Base-by-base conservation (phyloP, 1,139 yeast species). In the Geotrichum europaeum region DNA sequence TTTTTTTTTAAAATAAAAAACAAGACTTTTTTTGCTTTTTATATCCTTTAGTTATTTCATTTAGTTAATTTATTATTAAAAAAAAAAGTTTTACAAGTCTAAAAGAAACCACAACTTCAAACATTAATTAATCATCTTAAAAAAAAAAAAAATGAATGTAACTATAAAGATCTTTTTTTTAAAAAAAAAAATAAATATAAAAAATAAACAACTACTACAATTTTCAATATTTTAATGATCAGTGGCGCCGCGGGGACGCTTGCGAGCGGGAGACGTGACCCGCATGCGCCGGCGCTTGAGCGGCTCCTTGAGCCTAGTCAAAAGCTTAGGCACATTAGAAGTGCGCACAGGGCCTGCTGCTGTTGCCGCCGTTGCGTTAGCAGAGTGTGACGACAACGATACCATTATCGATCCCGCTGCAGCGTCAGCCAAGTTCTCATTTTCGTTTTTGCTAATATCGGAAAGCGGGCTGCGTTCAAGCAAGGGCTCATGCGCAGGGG, bases 381-480 rank as follows among this genome's bases (percentile, higher is more conserved):
- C 9, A 28, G 20, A 9, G 22, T n/a, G 47, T 40, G 47, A 40
- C 22, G 22, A n/a, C 10, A n/a, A n/a, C 47, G 45, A 9, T 15
- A 15, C 18, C 13, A 40, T 40, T n/a, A 4, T 40, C 10, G 47
- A 40, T 15, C 47, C 47, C 47, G 53, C 25, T 6, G 53, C 43
- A 20, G 15, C 24, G 53, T 28, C 50, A 2, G 34, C 24, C 15
- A n/a, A 7, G n/a, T 30, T 52, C 36, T 55, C 57, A 24, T 55
- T 52, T 24, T 55, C 57, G n/a, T 55, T 24, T 18, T 55, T 49
- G 53, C 53, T 49, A 4, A 55, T 55, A 30, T 55, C 58, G 12
- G 53, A 47, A 4, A 55, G 53, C 10, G 57, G 57, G 40, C 52
- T 49, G 22, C 57, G 57, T 22, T 55, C 49, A 6, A 45, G 50